phyloP scores from a whole-genome alignment of 2,329 filamentous ascomycete species.

The Penicillium sp. region DNA sequence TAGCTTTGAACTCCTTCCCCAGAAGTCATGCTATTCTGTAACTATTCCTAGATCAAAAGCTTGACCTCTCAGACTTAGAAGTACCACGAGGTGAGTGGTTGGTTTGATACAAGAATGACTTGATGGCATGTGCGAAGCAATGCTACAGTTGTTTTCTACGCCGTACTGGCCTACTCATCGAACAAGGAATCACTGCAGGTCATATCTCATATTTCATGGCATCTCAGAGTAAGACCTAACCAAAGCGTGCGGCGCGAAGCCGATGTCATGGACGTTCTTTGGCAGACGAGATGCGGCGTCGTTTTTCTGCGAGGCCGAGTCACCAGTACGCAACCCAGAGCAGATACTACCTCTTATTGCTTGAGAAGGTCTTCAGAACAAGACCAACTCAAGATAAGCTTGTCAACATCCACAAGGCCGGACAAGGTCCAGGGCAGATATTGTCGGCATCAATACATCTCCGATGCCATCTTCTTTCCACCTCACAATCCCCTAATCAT shows the following conservation, averaged over 20 bases:
- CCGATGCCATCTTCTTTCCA: neutral
- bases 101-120: no score
- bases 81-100: no score
- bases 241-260: conserved; percentile 5
- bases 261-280: conserved; percentile 17
- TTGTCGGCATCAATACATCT: conserved; percentile 21
- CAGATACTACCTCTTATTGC: conserved; percentile 18
- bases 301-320: neutral
- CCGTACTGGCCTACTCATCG: neutral
- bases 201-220: conserved; percentile 27
- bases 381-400: conserved; percentile 21
- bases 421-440: conserved; percentile 12
- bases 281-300: conserved; percentile 10
- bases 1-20: no score
- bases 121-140: no score
- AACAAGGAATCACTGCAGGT: conserved; percentile 4
- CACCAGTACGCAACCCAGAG: conserved; percentile 4
- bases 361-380: conserved; percentile 4
- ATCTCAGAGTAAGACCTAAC: conserved; percentile 20
- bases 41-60: no score
- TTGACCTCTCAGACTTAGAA: no score
- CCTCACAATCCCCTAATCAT: conserved; percentile 6
- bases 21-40: no score
- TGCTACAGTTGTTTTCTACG: neutral
- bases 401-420: conserved; percentile 15